These are phyloP conservation scores for Ciborinia camelliae DNA, from an alignment of 2,329 filamentous ascomycete genomes.

Conservation along the genomic window DNA sequence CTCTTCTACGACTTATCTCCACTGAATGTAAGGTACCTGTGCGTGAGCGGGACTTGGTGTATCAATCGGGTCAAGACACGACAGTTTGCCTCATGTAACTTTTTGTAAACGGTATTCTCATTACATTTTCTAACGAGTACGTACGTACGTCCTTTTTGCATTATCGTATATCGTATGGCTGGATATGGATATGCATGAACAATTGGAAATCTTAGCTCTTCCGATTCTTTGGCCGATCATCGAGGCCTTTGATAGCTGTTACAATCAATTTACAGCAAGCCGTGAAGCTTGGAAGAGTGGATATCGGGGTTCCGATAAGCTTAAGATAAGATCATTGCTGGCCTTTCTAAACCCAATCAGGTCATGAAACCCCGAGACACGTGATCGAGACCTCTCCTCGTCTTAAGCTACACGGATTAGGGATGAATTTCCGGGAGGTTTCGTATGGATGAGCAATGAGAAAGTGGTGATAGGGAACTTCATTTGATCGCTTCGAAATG, in stretches of 20 bases:
- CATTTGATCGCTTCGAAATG: background rate
- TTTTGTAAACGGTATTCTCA: conserved; percentile 17
- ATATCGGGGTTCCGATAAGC: background rate
- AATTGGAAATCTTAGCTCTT: background rate
- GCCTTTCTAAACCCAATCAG: background rate
- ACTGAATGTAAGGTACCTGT: conserved; percentile 13
- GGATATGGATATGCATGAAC: background rate
- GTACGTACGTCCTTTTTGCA: background rate
- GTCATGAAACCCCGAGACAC: conserved; percentile 3
- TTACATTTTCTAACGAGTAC: background rate
- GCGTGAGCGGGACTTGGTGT: conserved; percentile 31
- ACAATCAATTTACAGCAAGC: too few relatives aligned
- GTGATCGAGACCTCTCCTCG: background rate
- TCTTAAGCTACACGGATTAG: conserved; percentile 1
- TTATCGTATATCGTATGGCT: background rate
- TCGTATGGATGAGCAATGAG: background rate
- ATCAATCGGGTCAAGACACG: conserved; percentile 32
- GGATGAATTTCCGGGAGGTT: conserved; percentile 10
- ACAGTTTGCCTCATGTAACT: conserved; percentile 4
- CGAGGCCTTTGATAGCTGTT: background rate
- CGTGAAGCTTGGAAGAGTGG: background rate
- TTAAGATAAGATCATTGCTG: background rate
- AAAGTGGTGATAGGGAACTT: background rate
- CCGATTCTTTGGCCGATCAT: background rate
- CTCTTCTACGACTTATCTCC: conserved; percentile 21